Conservation (phyloP, 768 basidiomycete species). For the Hortiboletus flavorubellus region DNA sequence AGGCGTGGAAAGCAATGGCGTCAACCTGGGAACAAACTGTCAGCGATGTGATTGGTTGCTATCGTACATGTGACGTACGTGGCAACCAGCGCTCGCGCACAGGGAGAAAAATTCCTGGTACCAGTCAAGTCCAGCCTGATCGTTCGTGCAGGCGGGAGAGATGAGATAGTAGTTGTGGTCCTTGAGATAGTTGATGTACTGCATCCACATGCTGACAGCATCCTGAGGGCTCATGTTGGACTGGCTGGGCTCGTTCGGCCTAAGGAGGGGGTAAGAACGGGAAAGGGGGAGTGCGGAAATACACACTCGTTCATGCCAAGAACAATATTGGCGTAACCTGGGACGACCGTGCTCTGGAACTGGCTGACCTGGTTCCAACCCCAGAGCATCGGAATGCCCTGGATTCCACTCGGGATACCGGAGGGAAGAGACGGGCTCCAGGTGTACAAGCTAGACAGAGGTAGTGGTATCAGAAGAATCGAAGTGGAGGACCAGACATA, state of each 20-base stretch:
- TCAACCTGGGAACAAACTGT: constrained; percentile 43
- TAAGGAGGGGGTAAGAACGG: constrained; percentile 26
- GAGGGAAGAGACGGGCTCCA: constrained; percentile 55
- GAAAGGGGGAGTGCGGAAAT: background rate
- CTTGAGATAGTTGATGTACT: constrained; percentile 58
- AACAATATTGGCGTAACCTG: constrained; percentile 49
- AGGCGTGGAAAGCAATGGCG: constrained; percentile 63
- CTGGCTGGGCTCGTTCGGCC: constrained; percentile 66
- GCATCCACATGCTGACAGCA: constrained; percentile 54
- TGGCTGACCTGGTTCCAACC: constrained; percentile 43
- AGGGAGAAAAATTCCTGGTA: constrained; percentile 50
- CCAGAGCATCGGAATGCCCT: constrained; percentile 69
- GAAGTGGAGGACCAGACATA: constrained; percentile 25
- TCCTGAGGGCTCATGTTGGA: constrained; percentile 51
- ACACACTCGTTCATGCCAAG: constrained; percentile 76
- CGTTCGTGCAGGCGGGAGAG: constrained; percentile 67
- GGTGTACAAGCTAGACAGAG: constrained; percentile 48
- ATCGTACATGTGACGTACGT: constrained; percentile 37
- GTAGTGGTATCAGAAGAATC: background rate
- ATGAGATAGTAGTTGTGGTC: constrained; percentile 53
- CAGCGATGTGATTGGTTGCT: background rate
- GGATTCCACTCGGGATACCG: constrained; percentile 36
- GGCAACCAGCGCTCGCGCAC: constrained; percentile 43
- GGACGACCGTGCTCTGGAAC: constrained; percentile 43
- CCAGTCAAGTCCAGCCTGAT: constrained; percentile 60